Conservation (phyloP, 768 basidiomycete species). For the Pleurotus tuber-regium region DNA sequence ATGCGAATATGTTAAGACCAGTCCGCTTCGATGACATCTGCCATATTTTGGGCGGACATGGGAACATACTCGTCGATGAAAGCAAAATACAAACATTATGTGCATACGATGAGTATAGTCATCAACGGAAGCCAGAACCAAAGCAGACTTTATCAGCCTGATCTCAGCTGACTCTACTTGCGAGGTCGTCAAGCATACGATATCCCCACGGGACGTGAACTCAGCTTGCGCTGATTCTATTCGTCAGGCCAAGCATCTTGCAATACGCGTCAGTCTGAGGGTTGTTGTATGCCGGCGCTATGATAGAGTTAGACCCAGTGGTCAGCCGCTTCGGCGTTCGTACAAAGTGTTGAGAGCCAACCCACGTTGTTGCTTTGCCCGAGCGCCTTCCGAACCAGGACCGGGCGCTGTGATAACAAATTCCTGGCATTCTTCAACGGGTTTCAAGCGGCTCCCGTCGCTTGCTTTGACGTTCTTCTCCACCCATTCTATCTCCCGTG, state of each 20-base stretch:
- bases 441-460: conserved; percentile 28
- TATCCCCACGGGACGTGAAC: no score
- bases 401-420: conserved; percentile 70
- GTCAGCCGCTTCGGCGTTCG: background rate
- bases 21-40: no score
- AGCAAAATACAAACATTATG: no score
- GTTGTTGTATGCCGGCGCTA: conserved; percentile 80
- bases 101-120: no score
- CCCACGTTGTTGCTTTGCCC: conserved; percentile 33
- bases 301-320: conserved; percentile 9
- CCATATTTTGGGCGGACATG: no score
- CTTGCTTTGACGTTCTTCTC: conserved; percentile 43
- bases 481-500: conserved; percentile 68
- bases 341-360: background rate
- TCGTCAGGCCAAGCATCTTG: conserved; percentile 71
- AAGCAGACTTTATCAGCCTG: no score
- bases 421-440: conserved; percentile 55
- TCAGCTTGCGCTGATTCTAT: conserved; percentile 45
- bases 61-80: no score
- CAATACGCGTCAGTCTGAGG: conserved; percentile 90
- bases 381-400: conserved; percentile 36
- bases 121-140: no score
- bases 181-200: no score
- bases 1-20: no score
- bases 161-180: no score